These are phyloP conservation scores for Malus hybrid DNA, from an alignment of 331 rosid species.

Conservation along the genomic window DNA sequence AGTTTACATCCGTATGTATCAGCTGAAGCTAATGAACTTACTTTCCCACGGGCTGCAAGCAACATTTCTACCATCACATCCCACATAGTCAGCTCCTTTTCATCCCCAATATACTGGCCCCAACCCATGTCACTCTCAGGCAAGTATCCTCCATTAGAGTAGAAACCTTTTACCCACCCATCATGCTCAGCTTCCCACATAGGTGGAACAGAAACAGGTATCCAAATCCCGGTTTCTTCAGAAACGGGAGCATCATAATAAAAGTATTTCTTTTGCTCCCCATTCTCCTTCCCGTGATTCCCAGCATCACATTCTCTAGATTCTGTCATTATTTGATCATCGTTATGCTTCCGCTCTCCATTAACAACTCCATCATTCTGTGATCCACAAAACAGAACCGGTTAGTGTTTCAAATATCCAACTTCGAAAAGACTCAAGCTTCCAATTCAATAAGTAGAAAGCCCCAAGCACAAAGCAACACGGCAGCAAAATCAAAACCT, in stretches of 20 bases:
- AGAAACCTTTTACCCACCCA: constrained; percentile 64
- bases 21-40: constrained; percentile 57
- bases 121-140: constrained; percentile 92
- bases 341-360: constrained; percentile 2
- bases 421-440: not conserved
- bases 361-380: constrained; percentile 39
- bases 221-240: constrained; percentile 96
- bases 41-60: constrained; percentile 77
- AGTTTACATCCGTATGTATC: constrained; percentile 33
- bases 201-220: constrained; percentile 96
- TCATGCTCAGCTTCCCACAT: constrained; percentile 73
- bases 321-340: not conserved
- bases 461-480: not conserved
- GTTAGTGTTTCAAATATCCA: not conserved
- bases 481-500: not conserved
- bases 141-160: constrained; percentile 64
- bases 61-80: constrained; percentile 88
- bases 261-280: constrained; percentile 49
- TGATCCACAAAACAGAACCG: not conserved
- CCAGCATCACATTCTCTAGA: constrained; percentile 14
- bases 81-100: constrained; percentile 95
- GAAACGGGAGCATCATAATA: constrained; percentile 59
- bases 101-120: constrained; percentile 62
- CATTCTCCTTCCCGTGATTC: constrained; percentile 19
- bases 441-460: not conserved